Base-by-base conservation (phyloP, 202 grass and related monocot species). In the Setaria italica region DNA sequence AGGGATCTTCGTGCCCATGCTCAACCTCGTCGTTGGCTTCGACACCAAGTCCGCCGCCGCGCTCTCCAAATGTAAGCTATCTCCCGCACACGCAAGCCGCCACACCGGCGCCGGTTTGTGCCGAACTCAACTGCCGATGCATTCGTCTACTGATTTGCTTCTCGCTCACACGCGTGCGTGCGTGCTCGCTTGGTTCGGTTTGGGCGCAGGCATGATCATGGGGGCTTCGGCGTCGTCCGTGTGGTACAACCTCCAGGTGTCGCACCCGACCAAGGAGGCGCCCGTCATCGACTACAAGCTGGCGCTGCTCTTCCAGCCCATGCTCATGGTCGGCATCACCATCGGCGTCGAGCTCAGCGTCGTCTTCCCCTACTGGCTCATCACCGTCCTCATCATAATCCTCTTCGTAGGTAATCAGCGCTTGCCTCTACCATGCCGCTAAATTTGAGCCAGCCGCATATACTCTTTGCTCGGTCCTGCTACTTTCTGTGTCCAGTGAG, bases 281-380 rank as follows among this genome's bases (percentile, higher is more conserved):
- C 94, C 97, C 2, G 89, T 99, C 41, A 82, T 99, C 67, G 97
- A 99, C 92, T 99, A 99, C 84, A 92, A 90, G 39, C 90, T 99
- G 19, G 85, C 94, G 9, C 67, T 99, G 80, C 87, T 99, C 76
- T 99, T 99, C 90, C 97, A 99, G 91, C 97, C 97, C 46, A 94
- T 97, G 92, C 94, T 99, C 43, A 93, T 99, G 97, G 92, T 99
- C 70, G 97, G 97, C n/a, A 99, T 99, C 90, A 99, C 97, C 68
- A 89, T 97, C 46, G 97, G 97, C 4, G 97, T 99, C 60, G 94
- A 99, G 71, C 94, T 99, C 46, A 99, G 97, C 79, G 92, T 99
- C 15, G 82, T 94, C 66, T 99, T 99, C 81, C 97, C 97, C 14
- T 99, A 84, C 86, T 99, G 97, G 97, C 90, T 99, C 81, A 94